These are phyloP conservation scores for Sphagnurus paluster DNA, from an alignment of 1,284 basidiomycete genomes.

Conservation along the genomic window DNA sequence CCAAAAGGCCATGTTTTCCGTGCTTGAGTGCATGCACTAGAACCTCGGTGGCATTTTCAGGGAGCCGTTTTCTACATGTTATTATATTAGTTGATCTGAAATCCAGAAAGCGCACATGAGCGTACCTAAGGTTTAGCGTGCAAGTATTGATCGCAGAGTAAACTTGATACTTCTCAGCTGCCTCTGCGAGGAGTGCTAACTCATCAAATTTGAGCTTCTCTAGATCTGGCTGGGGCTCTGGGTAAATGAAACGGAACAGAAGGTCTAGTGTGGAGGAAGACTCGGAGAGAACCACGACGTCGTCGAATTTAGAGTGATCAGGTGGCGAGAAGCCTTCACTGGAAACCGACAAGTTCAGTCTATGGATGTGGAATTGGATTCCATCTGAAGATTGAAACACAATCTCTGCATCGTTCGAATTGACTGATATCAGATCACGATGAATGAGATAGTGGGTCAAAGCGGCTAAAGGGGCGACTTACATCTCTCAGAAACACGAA, in stretches of 20 bases:
- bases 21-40: conserved; percentile 13
- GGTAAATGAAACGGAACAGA: conserved; percentile 16
- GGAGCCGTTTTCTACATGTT: conserved; percentile 18
- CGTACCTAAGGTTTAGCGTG: conserved; percentile 14
- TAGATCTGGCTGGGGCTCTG: conserved; percentile 4
- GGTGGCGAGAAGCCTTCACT: conserved; percentile 16
- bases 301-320: not conserved
- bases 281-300: conserved; percentile 12
- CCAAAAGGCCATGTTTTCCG: conserved; percentile 5
- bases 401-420: conserved; percentile 22
- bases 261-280: conserved; percentile 12
- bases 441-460: not conserved
- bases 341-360: conserved; percentile 19
- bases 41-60: conserved; percentile 17
- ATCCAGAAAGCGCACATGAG: not conserved
- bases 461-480: not conserved
- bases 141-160: conserved; percentile 25
- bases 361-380: conserved; percentile 25
- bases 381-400: conserved; percentile 25
- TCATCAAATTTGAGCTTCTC: conserved; percentile 8
- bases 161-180: conserved; percentile 29
- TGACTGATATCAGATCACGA: conserved; percentile 21
- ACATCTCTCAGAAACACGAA: not conserved
- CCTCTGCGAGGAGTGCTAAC: conserved; percentile 24
- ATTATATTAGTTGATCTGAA: not conserved